Conservation (phyloP, 2,329 filamentous ascomycete species). For the Alternaria infectoria region DNA sequence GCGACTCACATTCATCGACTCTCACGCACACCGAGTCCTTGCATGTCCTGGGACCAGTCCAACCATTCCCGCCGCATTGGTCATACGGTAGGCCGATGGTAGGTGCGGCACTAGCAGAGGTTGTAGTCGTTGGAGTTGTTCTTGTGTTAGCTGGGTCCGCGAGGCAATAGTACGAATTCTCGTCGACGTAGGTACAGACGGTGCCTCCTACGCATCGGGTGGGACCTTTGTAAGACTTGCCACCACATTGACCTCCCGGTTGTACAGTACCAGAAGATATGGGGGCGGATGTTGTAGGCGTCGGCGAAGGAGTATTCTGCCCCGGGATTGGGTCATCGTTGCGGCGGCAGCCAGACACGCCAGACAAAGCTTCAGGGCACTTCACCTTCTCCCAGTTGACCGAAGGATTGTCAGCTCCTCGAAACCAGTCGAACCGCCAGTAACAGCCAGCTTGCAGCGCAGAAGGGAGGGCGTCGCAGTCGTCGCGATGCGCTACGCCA, state of each 20-base stretch:
- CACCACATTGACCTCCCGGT: slow-evolving; percentile 24
- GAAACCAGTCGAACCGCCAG: slow-evolving; percentile 71
- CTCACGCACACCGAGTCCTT: slow-evolving; percentile 17
- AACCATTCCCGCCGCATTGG: slow-evolving; percentile 21
- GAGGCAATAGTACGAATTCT: slow-evolving; percentile 25
- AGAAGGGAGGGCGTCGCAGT: slow-evolving; percentile 61
- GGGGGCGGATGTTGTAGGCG: slow-evolving; percentile 17
- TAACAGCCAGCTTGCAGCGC: slow-evolving; percentile 63
- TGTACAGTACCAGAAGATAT: slow-evolving; percentile 22
- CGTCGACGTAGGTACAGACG: slow-evolving; percentile 20
- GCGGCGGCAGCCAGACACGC: slow-evolving; percentile 51
- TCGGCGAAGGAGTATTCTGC: slow-evolving; percentile 17
- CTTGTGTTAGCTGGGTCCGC: slow-evolving; percentile 19
- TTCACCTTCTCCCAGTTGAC: slow-evolving; percentile 63
- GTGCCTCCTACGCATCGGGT: slow-evolving; percentile 21
- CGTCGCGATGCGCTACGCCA: slow-evolving; percentile 58
- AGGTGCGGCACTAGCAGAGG: slow-evolving; percentile 5
- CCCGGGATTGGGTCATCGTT: slow-evolving; percentile 25
- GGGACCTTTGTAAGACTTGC: slow-evolving; percentile 15
- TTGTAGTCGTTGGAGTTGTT: slow-evolving; percentile 13
- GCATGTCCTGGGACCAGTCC: slow-evolving; percentile 21
- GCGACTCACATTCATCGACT: slow-evolving; percentile 15
- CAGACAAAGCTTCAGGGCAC: slow-evolving; percentile 60
- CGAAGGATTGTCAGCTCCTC: slow-evolving; percentile 62
- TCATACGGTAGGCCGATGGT: slow-evolving; percentile 20